Base-by-base conservation (phyloP, 805 yeast genomes). In the Cyberlindnera mrakii region DNA sequence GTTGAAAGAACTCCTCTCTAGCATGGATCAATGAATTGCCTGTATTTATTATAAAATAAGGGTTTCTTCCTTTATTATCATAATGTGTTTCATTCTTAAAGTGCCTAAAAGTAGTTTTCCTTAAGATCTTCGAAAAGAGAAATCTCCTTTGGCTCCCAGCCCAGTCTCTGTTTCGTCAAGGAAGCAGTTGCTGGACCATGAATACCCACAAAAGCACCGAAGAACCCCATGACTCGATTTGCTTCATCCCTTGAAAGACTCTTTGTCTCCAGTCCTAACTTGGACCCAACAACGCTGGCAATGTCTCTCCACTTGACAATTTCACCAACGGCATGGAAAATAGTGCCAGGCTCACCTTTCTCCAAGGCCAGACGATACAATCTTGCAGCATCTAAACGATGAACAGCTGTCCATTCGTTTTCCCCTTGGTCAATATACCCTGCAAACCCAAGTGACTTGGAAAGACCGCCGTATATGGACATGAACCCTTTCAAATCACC, bases 391-490 rank as follows among this genome's bases (percentile, higher is more conserved):
- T 69, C 74, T 3, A 30, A 15, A 5, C 52, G 52, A 36, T 63
- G 57, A 18, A 60, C 64, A 5, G 67, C 62, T 3, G 65, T 42
- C 69, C 70, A 67, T 6, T 37, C 42, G 42, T 53, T 57, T 7
- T 47, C 37, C 5, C 67, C 69, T 27, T 61, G 66, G 13, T 70
- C 76, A 9, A 64, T 50, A 51, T 64, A 69, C 6, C 60, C 46
- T 10, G 66, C 62, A 25, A 54, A 54, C 2, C 65, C 65, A 5
- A 48, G 35, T 39, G 64, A 49, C 43, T 66, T 53, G n/a, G 71
- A 58, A 36, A 63, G 47, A 3, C 57, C 58, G 4, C 49, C 37
- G 11, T 57, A 40, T 7, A 18, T 6, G 2, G 58, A 43, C 17
- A 59, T 35, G 38, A 66, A 65, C 3, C 51, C 65, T 5, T 44